These are phyloP conservation scores for Talaromyces sp. DNA, from an alignment of 2,329 filamentous ascomycete genomes.

Conservation along the genomic window DNA sequence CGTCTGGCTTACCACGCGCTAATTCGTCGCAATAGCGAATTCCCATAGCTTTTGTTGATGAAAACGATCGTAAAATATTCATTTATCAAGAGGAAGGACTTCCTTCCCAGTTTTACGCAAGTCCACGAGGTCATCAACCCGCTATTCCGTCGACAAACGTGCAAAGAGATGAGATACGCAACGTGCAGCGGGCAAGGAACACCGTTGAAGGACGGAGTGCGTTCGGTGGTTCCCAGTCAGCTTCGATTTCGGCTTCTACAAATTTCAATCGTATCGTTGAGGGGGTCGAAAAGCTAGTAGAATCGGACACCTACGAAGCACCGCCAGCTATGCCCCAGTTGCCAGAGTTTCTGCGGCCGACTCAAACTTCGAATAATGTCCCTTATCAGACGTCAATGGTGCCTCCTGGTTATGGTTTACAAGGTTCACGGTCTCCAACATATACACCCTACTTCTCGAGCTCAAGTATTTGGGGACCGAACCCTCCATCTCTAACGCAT, in stretches of 20 bases:
- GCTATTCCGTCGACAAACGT: constrained; percentile 39
- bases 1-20: constrained; percentile 19
- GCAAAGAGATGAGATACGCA: constrained; percentile 39
- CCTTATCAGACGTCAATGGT: constrained; percentile 30
- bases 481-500: constrained; percentile 35
- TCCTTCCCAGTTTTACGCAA: constrained; percentile 49
- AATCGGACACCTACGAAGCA: constrained; percentile 40
- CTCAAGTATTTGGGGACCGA: constrained; percentile 45
- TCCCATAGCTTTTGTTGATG: constrained; percentile 47
- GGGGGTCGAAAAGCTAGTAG: constrained; percentile 38
- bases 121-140: constrained; percentile 41
- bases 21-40: constrained; percentile 36
- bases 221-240: constrained; percentile 46
- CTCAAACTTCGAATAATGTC: constrained; percentile 10
- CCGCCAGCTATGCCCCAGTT: constrained; percentile 25
- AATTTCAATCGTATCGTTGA: constrained; percentile 41
- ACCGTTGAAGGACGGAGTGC: constrained; percentile 30
- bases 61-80: constrained; percentile 46
- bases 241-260: constrained; percentile 43
- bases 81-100: constrained; percentile 53
- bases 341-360: constrained; percentile 25
- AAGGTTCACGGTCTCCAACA: constrained; percentile 26
- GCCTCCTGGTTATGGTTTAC: constrained; percentile 31
- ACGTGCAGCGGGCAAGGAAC: constrained; percentile 25
- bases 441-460: constrained; percentile 34